phyloP scores from a whole-genome alignment of 2,329 filamentous ascomycete genomes.

The Trichoderma sp. region DNA sequence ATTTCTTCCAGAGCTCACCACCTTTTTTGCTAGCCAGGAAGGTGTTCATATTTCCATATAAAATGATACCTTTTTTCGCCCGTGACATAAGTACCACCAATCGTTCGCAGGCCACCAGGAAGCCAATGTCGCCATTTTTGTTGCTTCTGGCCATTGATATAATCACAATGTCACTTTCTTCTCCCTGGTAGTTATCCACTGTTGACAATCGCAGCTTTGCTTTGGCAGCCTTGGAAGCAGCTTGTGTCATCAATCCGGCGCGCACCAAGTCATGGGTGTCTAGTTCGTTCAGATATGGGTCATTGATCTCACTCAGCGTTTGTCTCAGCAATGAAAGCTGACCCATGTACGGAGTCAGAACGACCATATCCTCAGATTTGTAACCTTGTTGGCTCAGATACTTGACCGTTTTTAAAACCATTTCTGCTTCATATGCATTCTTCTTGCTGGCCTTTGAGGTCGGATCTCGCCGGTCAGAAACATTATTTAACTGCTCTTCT shows the following conservation, averaged over 20 bases:
- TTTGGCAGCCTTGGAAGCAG: constrained; percentile 50
- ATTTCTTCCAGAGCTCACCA: constrained; percentile 49
- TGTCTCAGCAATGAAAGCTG: constrained; percentile 59
- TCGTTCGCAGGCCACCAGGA: constrained; percentile 63
- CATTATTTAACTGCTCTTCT: constrained; percentile 45
- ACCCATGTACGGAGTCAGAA: constrained; percentile 71
- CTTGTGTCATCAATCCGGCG: constrained; percentile 59
- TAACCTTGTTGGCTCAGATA: constrained; percentile 73
- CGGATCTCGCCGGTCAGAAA: constrained; percentile 51
- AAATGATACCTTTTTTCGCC: constrained; percentile 62
- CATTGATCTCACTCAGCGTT: constrained; percentile 52
- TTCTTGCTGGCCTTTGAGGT: constrained; percentile 50
- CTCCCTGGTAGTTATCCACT: constrained; percentile 79
- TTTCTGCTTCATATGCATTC: constrained; percentile 63
- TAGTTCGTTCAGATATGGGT: constrained; percentile 65
- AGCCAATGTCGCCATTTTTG: constrained; percentile 61
- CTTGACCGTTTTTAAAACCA: constrained; percentile 62
- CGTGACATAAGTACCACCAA: constrained; percentile 69
- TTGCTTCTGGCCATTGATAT: constrained; percentile 68
- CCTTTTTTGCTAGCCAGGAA: constrained; percentile 54
- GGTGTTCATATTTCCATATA: constrained; percentile 67
- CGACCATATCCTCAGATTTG: constrained; percentile 59
- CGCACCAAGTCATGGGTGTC: constrained; percentile 58
- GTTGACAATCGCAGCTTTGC: constrained; percentile 61
- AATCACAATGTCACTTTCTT: constrained; percentile 72